These are phyloP conservation scores for Dendrostoma leiphaemia DNA, from an alignment of 2,329 filamentous ascomycete genomes.

Conservation along the genomic window DNA sequence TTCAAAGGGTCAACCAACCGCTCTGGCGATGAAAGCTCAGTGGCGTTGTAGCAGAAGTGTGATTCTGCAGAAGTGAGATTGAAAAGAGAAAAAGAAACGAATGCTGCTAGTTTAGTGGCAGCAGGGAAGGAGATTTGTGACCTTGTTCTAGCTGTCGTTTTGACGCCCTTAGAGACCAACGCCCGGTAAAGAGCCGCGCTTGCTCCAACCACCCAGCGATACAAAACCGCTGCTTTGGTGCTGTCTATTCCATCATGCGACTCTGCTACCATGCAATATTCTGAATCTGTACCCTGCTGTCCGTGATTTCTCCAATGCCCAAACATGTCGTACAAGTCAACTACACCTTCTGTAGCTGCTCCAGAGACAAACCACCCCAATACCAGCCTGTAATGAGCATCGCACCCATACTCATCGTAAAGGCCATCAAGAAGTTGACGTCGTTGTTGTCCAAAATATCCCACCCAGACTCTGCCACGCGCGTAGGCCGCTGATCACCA, in stretches of 20 bases:
- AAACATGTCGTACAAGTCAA: neutral
- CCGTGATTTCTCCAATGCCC: neutral
- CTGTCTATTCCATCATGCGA: too few species aligned
- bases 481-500: slow-evolving; percentile 56
- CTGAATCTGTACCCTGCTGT: too few species aligned
- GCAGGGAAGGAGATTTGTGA: neutral
- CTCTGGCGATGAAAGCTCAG: too few species aligned
- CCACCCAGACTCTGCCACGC: slow-evolving; percentile 63
- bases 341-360: neutral
- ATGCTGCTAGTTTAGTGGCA: neutral
- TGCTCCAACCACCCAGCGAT: too few species aligned
- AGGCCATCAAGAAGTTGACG: slow-evolving; percentile 91
- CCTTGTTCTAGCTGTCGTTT: too few species aligned
- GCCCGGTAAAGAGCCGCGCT: too few species aligned
- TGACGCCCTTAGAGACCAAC: too few species aligned
- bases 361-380: slow-evolving; percentile 44
- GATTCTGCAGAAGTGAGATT: neutral
- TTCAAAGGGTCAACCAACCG: too few species aligned
- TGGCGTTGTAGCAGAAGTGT: neutral
- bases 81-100: neutral
- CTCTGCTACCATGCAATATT: too few species aligned
- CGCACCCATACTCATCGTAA: slow-evolving; percentile 72
- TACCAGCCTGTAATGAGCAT: slow-evolving; percentile 65
- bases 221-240: too few species aligned
- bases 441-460: slow-evolving; percentile 91